Percentiles rank a stretch among this genome's conserved stretches.
phyloP scores from a whole-genome alignment of 441 rosid genomes.

The Dalechampia spathulata region DNA sequence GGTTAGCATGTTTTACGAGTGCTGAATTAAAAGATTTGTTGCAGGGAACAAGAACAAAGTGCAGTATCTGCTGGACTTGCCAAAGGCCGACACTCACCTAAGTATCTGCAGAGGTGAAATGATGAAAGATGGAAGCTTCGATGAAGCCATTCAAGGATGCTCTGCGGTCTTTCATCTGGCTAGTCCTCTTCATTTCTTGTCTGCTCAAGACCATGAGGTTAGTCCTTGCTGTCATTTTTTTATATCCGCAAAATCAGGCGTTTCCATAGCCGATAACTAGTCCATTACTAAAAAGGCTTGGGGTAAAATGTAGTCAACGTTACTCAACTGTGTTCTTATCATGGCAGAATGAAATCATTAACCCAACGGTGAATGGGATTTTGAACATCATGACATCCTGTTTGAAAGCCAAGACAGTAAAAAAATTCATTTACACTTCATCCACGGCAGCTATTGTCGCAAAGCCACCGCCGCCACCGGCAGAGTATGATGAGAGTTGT shows the following conservation, averaged over 20 bases:
- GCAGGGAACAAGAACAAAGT: conserved; percentile 60
- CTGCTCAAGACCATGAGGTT: conserved; percentile 84
- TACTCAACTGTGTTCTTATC: too few species aligned
- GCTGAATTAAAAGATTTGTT: too few species aligned
- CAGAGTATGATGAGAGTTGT: conserved; percentile 53
- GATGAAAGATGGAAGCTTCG: conserved; percentile 56
- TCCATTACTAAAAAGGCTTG: too few species aligned
- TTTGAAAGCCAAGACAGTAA: conserved; percentile 49
- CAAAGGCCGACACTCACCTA: conserved; percentile 51
- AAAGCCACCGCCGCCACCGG: conserved; percentile 39
- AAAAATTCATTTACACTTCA: conserved; percentile 64
- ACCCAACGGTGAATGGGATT: conserved; percentile 70
- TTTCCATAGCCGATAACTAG: too few species aligned
- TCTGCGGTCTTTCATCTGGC: conserved; percentile 83
- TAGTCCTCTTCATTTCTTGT: conserved; percentile 92
- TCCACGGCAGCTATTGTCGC: conserved; percentile 85
- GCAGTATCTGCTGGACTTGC: conserved; percentile 62
- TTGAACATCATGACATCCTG: conserved; percentile 77
- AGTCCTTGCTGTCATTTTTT: too few species aligned
- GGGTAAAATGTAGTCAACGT: too few species aligned
- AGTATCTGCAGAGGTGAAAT: conserved; percentile 78
- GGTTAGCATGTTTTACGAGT: too few species aligned
- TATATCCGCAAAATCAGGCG: too few species aligned
- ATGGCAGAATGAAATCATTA: conserved; percentile 87
- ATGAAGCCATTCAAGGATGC: conserved; percentile 65